phyloP scores from a whole-genome alignment of 73 alveolate genomes.

The Durusdinium trenchii region DNA sequence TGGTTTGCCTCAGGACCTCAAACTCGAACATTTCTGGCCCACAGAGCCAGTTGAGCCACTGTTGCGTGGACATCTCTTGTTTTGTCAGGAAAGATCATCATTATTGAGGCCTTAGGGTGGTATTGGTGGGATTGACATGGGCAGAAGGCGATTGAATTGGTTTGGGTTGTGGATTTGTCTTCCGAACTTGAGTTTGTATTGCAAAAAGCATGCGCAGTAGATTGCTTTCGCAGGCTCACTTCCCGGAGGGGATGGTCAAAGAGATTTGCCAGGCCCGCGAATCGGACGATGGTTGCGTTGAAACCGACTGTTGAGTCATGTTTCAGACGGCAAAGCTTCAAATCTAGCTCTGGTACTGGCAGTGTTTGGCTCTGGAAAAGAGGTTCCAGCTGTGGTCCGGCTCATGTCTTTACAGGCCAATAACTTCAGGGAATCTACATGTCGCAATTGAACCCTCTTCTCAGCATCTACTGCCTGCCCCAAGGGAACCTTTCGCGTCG shows the following conservation, averaged over 20 bases:
- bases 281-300: not conserved
- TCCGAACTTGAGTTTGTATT: too few relatives aligned
- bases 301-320: too few relatives aligned
- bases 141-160: too few relatives aligned
- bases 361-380: not conserved
- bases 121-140: too few relatives aligned
- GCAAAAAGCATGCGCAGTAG: not conserved
- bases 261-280: conserved; percentile 59
- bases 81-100: conserved; percentile 8
- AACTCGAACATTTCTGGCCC: not conserved
- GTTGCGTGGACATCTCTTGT: not conserved
- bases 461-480: not conserved
- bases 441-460: not conserved
- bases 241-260: conserved; percentile 84
- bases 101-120: not conserved
- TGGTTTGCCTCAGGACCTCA: conserved; percentile 84
- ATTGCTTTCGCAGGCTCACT: conserved; percentile 48
- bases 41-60: not conserved
- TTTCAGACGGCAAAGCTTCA: not conserved
- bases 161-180: too few relatives aligned
- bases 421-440: not conserved
- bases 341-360: not conserved
- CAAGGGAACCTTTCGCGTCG: too few relatives aligned
- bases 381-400: not conserved
- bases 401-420: not conserved